Evolutionary conservation across 2,329 filamentous ascomycete species (phyloP).

Genomic region (Hawksworthiomyces lignivorus): DNA sequence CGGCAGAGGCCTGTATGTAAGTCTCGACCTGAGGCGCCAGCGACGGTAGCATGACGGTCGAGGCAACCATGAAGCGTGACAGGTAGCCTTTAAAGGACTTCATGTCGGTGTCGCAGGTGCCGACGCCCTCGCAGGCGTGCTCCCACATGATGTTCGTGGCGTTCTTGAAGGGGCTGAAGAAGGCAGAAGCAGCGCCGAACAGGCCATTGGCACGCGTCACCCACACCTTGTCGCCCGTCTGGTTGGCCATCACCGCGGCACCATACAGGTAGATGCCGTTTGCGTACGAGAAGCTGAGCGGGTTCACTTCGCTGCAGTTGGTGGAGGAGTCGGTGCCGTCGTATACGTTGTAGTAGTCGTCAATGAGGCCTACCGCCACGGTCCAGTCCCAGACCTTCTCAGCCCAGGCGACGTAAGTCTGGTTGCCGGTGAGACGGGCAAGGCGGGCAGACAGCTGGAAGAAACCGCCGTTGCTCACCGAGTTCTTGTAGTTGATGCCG

Average conservation of each 20-base stretch:
- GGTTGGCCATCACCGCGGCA: slow-evolving; percentile 55
- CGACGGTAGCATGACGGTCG: slow-evolving; percentile 48
- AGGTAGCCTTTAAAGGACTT: slow-evolving; percentile 62
- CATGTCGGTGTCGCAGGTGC: slow-evolving; percentile 55
- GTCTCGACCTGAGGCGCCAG: slow-evolving; percentile 39
- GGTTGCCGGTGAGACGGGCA: slow-evolving; percentile 59
- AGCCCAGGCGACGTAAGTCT: slow-evolving; percentile 61
- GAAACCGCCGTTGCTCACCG: slow-evolving; percentile 72
- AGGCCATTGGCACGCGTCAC: slow-evolving; percentile 41
- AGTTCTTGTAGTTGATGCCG: slow-evolving; percentile 78
- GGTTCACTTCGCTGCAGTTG: slow-evolving; percentile 47
- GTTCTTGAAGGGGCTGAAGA: slow-evolving; percentile 46
- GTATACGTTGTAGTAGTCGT: slow-evolving; percentile 45
- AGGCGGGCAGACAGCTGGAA: slow-evolving; percentile 74
- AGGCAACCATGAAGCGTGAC: slow-evolving; percentile 55
- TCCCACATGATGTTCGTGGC: slow-evolving; percentile 57
- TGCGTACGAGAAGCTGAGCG: slow-evolving; percentile 57
- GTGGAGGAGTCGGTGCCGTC: slow-evolving; percentile 52
- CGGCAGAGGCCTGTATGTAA: slow-evolving; percentile 43
- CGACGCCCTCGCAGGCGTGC: slow-evolving; percentile 53
- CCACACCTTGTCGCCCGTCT: slow-evolving; percentile 43
- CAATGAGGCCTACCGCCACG: slow-evolving; percentile 47
- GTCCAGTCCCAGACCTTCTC: slow-evolving; percentile 61
- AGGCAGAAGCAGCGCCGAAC: slow-evolving; percentile 41
- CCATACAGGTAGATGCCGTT: slow-evolving; percentile 60